Conservation (phyloP, 371 early-diverging fungal species). For the Actinomortierella wolfii region DNA sequence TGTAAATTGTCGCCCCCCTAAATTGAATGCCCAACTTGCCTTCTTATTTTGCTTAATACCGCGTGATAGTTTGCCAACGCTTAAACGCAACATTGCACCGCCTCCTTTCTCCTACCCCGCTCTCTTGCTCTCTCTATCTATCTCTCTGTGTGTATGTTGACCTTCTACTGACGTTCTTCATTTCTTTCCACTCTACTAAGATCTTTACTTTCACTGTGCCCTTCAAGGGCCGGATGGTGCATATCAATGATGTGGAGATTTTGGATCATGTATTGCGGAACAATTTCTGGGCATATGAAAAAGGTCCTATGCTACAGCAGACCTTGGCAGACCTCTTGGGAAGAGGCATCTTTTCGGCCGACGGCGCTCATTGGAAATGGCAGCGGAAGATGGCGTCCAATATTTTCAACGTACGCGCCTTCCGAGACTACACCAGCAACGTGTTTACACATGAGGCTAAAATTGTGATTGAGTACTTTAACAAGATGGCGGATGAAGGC, state of each 20-base stretch:
- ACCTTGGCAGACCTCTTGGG: constrained; percentile 56
- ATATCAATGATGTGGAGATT: constrained; percentile 23
- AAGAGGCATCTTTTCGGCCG: constrained; percentile 73
- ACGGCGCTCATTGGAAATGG: constrained; percentile 69
- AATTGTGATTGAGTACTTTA: constrained; percentile 31
- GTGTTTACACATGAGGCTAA: constrained; percentile 54
- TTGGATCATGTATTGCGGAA: constrained; percentile 44
- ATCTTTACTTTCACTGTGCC: constrained; percentile 21
- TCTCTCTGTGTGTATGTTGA: too few relatives aligned
- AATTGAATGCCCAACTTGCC: too few relatives aligned
- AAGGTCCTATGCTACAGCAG: constrained; percentile 52
- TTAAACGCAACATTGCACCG: too few relatives aligned
- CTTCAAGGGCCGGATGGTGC: constrained; percentile 21
- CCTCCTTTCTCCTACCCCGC: too few relatives aligned
- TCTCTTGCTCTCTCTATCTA: too few relatives aligned
- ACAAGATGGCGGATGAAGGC: constrained; percentile 41
- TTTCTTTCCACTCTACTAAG: too few relatives aligned
- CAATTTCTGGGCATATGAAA: constrained; percentile 64
- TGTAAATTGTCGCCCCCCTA: too few relatives aligned
- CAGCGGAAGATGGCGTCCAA: constrained; percentile 72
- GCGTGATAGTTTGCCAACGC: too few relatives aligned
- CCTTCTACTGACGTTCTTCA: too few relatives aligned
- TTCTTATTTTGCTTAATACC: too few relatives aligned
- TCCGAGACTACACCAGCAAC: constrained; percentile 53
- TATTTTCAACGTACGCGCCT: constrained; percentile 76